Evolutionary conservation across 1,139 yeast species (phyloP).

Genomic region (Lizanozyma gosingica): DNA sequence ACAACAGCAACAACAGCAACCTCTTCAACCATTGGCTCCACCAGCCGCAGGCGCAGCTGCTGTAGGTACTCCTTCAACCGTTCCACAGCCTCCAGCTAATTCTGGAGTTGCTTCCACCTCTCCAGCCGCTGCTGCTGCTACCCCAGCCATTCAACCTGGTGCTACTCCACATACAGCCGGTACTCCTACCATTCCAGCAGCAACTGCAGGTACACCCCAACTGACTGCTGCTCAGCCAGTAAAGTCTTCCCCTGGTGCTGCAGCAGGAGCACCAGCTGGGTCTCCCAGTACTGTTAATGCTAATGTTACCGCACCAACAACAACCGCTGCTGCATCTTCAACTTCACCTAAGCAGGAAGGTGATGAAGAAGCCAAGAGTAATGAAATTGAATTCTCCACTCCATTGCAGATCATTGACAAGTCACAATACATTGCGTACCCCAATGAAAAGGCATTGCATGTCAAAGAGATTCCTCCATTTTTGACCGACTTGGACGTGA

Average conservation of each 20-base stretch:
- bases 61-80: conserved; percentile 3
- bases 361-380: conserved; percentile 26
- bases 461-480: conserved; percentile 75
- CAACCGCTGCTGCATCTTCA: conserved; percentile 9
- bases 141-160: conserved; percentile 7
- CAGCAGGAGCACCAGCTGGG: background rate
- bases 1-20: conserved; percentile 3
- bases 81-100: conserved; percentile 6
- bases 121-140: conserved; percentile 7
- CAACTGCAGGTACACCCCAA: conserved; percentile 4
- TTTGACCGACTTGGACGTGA: conserved; percentile 73
- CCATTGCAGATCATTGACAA: conserved; percentile 33
- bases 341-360: conserved; percentile 11
- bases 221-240: conserved; percentile 7
- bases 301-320: conserved; percentile 7
- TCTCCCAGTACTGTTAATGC: conserved; percentile 6
- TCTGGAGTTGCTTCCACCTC: conserved; percentile 4
- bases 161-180: conserved; percentile 8
- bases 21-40: conserved; percentile 1
- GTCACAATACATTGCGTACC: conserved; percentile 36
- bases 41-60: conserved; percentile 6
- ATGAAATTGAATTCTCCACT: conserved; percentile 25
- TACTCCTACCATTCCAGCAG: conserved; percentile 7
- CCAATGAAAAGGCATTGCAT: conserved; percentile 42
- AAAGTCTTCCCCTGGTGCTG: conserved; percentile 2